Evolutionary conservation across 345 rosid species (phyloP).

Genomic region (Crucihimalaya himalaica): DNA sequence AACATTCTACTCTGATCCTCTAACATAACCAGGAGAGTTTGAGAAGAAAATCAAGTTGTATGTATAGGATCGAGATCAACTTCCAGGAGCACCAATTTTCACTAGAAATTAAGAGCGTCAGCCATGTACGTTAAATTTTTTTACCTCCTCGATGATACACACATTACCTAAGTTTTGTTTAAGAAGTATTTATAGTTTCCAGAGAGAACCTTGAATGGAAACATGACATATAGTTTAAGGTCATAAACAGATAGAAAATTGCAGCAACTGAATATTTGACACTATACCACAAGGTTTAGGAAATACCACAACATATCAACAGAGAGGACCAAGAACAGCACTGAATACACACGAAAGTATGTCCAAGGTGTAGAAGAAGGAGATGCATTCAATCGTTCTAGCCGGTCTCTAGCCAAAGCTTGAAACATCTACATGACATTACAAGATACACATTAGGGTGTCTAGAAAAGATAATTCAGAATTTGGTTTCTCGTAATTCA

Average conservation of each 20-base stretch:
- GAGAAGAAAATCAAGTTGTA: background rate
- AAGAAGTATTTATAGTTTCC: background rate
- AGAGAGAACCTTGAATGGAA: constrained; percentile 4
- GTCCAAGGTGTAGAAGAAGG: constrained; percentile 89
- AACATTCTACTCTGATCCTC: constrained; percentile 14
- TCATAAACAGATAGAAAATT: constrained; percentile 2
- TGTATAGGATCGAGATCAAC: background rate
- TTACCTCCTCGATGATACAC: background rate
- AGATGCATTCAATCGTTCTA: constrained; percentile 93
- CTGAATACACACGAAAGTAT: constrained; percentile 88
- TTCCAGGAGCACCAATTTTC: constrained; percentile 21
- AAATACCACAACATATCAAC: constrained; percentile 79
- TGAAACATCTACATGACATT: constrained; percentile 79
- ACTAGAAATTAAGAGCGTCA: background rate
- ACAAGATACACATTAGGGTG: constrained; percentile 25
- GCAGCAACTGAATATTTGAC: background rate
- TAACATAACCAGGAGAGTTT: background rate
- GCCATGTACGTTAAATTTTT: background rate
- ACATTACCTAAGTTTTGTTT: background rate
- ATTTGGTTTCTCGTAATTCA: constrained; percentile 11
- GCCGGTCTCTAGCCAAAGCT: constrained; percentile 97
- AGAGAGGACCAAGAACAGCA: constrained; percentile 67
- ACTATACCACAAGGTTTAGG: constrained; percentile 26
- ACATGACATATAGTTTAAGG: background rate
- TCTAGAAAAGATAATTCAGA: background rate